These are phyloP conservation scores for Globisporangium parvum DNA, from an alignment of 352 stramenopile species.

Conservation along the genomic window DNA sequence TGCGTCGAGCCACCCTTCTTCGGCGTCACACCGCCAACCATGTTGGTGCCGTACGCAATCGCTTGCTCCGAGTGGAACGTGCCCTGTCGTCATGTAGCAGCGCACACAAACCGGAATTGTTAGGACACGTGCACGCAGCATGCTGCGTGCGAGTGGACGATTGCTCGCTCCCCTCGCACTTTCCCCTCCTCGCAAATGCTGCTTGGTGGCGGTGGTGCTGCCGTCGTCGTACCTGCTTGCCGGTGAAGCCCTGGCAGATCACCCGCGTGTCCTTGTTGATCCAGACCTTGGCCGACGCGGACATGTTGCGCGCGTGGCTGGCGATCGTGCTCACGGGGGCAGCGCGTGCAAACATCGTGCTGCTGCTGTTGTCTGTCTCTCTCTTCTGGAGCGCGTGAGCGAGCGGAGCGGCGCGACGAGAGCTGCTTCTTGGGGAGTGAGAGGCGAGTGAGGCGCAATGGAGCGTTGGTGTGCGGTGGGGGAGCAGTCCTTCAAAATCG, in stretches of 20 bases:
- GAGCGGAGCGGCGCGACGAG: neutral
- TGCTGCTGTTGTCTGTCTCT: neutral
- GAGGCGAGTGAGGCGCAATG: no score
- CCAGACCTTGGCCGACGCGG: conserved; percentile 98
- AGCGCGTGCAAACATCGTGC: conserved; percentile 49
- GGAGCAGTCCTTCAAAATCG: no score
- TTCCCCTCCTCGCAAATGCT: no score
- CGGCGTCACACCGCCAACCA: conserved; percentile 98
- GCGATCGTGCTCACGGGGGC: conserved; percentile 42
- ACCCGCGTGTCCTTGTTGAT: conserved; percentile 99
- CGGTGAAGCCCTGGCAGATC: conserved; percentile 99
- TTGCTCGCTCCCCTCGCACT: no score
- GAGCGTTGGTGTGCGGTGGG: no score
- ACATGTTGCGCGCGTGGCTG: conserved; percentile 70
- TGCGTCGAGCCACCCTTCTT: conserved; percentile 98
- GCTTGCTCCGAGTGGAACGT: conserved; percentile 99
- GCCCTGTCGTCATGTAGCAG: no score
- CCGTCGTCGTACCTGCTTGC: conserved; percentile 90
- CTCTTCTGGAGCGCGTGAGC: neutral
- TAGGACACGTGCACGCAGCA: no score
- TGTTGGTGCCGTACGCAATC: conserved; percentile 99
- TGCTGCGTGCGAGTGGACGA: no score
- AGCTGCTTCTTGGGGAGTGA: no score
- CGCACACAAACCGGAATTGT: no score
- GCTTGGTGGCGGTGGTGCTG: no score